Conservation (phyloP, 768 basidiomycete genomes). For the Lactarius pseudohatsudake region DNA sequence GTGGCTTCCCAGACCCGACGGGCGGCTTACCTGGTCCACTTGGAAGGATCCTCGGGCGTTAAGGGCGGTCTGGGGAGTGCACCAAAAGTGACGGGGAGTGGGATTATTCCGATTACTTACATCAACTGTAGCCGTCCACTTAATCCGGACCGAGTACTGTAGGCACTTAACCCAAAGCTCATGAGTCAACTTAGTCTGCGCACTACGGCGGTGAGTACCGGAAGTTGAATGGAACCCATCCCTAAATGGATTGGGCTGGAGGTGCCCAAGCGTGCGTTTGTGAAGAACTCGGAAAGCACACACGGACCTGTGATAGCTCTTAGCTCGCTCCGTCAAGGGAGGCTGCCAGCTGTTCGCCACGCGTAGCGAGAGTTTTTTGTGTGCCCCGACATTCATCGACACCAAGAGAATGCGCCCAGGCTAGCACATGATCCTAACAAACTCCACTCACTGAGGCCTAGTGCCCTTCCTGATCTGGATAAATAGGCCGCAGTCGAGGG, state of each 20-base stretch:
- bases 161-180: background rate
- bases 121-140: background rate
- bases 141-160: background rate
- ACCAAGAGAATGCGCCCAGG: slow-evolving; percentile 67
- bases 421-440: background rate
- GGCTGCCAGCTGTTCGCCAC: slow-evolving; percentile 79
- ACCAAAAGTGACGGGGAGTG: background rate
- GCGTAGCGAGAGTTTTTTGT: slow-evolving; percentile 62
- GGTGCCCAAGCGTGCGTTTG: slow-evolving; percentile 85
- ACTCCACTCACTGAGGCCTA: slow-evolving; percentile 7
- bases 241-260: slow-evolving; percentile 35
- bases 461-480: slow-evolving; percentile 80
- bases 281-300: slow-evolving; percentile 86
- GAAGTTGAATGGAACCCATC: background rate
- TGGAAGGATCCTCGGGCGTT: background rate
- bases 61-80: background rate
- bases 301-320: slow-evolving; percentile 80
- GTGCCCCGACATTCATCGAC: slow-evolving; percentile 86
- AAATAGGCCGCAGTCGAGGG: slow-evolving; percentile 95
- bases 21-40: background rate
- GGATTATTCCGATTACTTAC: background rate
- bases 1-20: background rate
- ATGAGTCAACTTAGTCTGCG: background rate
- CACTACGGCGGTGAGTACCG: background rate
- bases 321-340: slow-evolving; percentile 90